phyloP scores from a whole-genome alignment of 176 grass and related monocot species.

The Panicum miliaceum region DNA sequence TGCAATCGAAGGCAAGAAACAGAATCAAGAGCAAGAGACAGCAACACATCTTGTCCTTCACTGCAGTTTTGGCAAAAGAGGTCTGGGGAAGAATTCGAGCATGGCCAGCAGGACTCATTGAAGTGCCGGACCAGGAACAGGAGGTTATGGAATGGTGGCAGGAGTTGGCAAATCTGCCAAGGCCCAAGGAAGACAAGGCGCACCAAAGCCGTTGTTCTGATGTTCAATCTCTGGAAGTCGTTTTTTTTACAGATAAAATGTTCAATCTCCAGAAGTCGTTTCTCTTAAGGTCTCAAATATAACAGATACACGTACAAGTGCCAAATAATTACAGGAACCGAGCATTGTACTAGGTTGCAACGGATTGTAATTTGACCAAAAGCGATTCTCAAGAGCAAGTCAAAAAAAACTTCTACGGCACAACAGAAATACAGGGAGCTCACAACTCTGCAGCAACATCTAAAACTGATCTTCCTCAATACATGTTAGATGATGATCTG shows the following conservation, averaged over 20 bases:
- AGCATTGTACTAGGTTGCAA: neutral
- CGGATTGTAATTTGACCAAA: neutral
- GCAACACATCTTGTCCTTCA: too few species aligned
- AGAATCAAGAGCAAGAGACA: too few species aligned
- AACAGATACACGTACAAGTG: neutral
- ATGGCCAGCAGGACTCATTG: too few species aligned
- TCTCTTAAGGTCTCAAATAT: neutral
- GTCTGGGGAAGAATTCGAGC: too few species aligned
- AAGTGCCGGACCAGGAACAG: too few species aligned
- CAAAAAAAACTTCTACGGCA: neutral
- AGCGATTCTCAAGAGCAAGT: neutral
- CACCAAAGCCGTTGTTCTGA: too few species aligned
- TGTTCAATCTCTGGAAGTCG: neutral
- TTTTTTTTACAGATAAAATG: neutral
- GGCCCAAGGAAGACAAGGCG: too few species aligned
- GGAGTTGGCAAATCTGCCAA: too few species aligned
- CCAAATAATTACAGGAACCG: constrained; percentile 10
- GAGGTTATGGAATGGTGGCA: too few species aligned
- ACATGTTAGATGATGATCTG: constrained; percentile 6
- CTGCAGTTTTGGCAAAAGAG: too few species aligned
- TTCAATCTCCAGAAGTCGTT: neutral
- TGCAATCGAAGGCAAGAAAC: too few species aligned
- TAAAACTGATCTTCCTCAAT: neutral
- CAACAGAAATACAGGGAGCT: neutral
- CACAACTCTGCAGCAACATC: neutral